phyloP scores from a whole-genome alignment of 495 filamentous ascomycete genomes.

The Xylaria grammica region DNA sequence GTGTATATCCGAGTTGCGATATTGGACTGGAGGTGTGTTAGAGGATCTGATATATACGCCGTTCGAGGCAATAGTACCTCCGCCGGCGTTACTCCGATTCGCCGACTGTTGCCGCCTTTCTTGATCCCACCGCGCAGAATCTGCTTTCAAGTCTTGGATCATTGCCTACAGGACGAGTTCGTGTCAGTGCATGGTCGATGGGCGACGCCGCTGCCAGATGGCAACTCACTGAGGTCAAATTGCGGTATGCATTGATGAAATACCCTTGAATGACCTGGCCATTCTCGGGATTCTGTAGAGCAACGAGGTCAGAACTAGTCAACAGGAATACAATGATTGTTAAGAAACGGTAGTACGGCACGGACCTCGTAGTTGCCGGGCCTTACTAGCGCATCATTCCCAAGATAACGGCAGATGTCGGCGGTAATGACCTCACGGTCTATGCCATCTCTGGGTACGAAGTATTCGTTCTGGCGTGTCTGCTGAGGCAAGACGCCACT shows the following conservation, averaged over 20 bases:
- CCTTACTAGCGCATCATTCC: conserved; percentile 87
- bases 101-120: conserved; percentile 63
- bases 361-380: conserved; percentile 82
- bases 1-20: conserved; percentile 57
- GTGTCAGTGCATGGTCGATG: conserved; percentile 26
- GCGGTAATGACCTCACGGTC: conserved; percentile 92
- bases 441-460: conserved; percentile 87
- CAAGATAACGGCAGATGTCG: conserved; percentile 93
- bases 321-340: conserved; percentile 11
- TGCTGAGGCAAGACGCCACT: conserved; percentile 40
- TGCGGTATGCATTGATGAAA: conserved; percentile 87
- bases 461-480: conserved; percentile 79
- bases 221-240: conserved; percentile 78
- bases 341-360: conserved; percentile 24
- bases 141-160: conserved; percentile 83
- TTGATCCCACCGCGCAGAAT: conserved; percentile 80
- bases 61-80: conserved; percentile 64
- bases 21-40: conserved; percentile 63
- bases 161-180: conserved; percentile 64
- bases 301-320: conserved; percentile 27
- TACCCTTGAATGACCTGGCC: conserved; percentile 71
- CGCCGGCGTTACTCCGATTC: conserved; percentile 49
- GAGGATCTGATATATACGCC: conserved; percentile 57
- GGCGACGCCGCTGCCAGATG: background rate
- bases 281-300: conserved; percentile 47